phyloP scores from a whole-genome alignment of 768 basidiomycete species.

The Trametes elegans region DNA sequence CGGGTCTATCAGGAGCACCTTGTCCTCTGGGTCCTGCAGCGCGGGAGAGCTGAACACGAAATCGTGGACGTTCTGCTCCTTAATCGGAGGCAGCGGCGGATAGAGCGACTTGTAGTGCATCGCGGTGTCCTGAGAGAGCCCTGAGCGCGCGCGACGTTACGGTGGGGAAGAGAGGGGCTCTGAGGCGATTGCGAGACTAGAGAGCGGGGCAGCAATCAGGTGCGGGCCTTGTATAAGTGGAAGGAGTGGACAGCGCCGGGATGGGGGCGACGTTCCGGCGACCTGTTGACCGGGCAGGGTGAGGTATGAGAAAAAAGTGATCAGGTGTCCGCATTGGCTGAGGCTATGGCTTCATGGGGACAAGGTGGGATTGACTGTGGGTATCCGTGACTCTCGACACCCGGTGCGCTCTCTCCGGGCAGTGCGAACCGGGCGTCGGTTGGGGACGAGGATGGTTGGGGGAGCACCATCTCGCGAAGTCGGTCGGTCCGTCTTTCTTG shows the following conservation, averaged over 20 bases:
- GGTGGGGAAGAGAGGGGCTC: no score
- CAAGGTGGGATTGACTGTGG: background rate
- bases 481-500: background rate
- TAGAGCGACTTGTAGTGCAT: conserved; percentile 62
- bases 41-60: conserved; percentile 54
- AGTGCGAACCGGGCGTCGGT: no score
- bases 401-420: background rate
- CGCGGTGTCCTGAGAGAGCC: no score
- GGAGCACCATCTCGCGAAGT: no score
- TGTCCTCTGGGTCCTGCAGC: conserved; percentile 37
- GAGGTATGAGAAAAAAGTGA: background rate
- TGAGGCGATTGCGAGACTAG: no score
- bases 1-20: conserved; percentile 54
- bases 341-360: background rate
- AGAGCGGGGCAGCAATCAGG: no score
- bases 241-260: no score
- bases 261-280: conserved; percentile 6
- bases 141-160: no score
- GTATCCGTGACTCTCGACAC: background rate
- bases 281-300: conserved; percentile 5
- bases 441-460: no score
- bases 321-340: conserved; percentile 3
- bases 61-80: conserved; percentile 54
- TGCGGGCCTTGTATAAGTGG: no score
- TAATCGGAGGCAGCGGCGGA: conserved; percentile 47